These are phyloP conservation scores for Phytophthora hybrid DNA, from an alignment of 352 stramenopile genomes.

Conservation along the genomic window DNA sequence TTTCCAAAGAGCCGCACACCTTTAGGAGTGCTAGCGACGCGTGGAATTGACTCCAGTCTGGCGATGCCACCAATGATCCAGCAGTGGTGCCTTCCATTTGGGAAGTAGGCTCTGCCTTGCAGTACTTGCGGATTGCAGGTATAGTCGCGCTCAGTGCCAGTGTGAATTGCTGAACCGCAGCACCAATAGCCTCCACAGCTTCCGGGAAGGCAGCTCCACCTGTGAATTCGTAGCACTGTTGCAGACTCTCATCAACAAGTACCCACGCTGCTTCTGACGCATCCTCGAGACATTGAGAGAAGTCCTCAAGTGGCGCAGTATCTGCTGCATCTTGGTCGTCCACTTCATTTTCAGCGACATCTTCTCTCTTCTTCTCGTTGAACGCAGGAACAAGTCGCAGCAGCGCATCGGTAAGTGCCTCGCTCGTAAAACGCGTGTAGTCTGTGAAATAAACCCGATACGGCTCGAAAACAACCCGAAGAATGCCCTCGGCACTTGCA, in stretches of 20 bases:
- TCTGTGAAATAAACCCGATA: slow-evolving; percentile 68
- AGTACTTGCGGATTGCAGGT: slow-evolving; percentile 57
- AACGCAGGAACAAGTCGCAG: slow-evolving; percentile 55
- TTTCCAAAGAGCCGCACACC: slow-evolving; percentile 63
- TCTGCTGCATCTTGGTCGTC: slow-evolving; percentile 24
- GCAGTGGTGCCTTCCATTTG: background rate
- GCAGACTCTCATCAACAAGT: slow-evolving; percentile 61
- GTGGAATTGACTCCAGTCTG: slow-evolving; percentile 83
- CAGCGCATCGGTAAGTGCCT: slow-evolving; percentile 51
- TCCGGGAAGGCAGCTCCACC: slow-evolving; percentile 69
- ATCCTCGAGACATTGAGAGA: slow-evolving; percentile 70
- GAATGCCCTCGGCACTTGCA: slow-evolving; percentile 20
- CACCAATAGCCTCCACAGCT: slow-evolving; percentile 49
- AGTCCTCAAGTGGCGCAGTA: slow-evolving; percentile 53
- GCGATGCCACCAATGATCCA: slow-evolving; percentile 25
- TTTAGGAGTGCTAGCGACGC: slow-evolving; percentile 68
- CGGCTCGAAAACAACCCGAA: slow-evolving; percentile 53
- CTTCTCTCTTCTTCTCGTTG: slow-evolving; percentile 14
- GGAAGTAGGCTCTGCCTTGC: slow-evolving; percentile 37
- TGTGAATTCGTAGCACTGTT: slow-evolving; percentile 67
- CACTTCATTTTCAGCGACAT: slow-evolving; percentile 35
- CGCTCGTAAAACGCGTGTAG: slow-evolving; percentile 53
- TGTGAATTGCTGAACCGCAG: slow-evolving; percentile 59
- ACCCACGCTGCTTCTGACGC: slow-evolving; percentile 46
- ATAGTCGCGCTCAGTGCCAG: slow-evolving; percentile 47